Percentiles rank a stretch among this genome's conserved stretches.
phyloP scores from a whole-genome alignment of 192 early-diverging fungal genomes.

The Fimicolochytrium jonesii region DNA sequence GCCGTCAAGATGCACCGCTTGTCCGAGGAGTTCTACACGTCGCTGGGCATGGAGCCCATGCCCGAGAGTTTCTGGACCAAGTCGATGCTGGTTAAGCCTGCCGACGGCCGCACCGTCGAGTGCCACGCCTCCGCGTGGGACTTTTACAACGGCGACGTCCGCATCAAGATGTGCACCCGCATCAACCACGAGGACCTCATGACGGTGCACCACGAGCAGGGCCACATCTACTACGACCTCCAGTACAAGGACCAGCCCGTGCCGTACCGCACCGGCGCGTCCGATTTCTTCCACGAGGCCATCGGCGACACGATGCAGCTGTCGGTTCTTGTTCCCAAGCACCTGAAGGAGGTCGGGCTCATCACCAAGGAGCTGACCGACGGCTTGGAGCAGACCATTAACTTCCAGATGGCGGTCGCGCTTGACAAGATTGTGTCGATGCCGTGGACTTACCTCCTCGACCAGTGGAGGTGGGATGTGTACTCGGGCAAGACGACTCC shows the following conservation, averaged over 20 bases:
- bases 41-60: slow-evolving; percentile 19
- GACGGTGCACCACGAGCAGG: slow-evolving; percentile 38
- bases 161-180: slow-evolving; percentile 38
- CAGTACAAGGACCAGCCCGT: slow-evolving; percentile 24
- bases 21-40: slow-evolving; percentile 31
- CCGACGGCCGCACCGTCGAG: slow-evolving; percentile 17
- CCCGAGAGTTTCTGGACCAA: slow-evolving; percentile 26
- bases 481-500: slow-evolving; percentile 15
- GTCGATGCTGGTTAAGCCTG: slow-evolving; percentile 26
- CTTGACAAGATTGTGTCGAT: slow-evolving; percentile 26
- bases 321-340: slow-evolving; percentile 18
- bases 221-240: slow-evolving; percentile 35
- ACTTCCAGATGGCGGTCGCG: slow-evolving; percentile 32
- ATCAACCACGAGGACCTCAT: slow-evolving; percentile 19
- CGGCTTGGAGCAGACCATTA: slow-evolving; percentile 21
- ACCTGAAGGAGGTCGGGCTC: slow-evolving; percentile 29
- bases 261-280: slow-evolving; percentile 22
- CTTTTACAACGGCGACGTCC: slow-evolving; percentile 26
- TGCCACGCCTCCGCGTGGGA: slow-evolving; percentile 38
- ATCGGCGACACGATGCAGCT: slow-evolving; percentile 26
- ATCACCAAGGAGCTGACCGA: slow-evolving; percentile 3
- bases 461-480: slow-evolving; percentile 31
- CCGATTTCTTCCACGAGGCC: slow-evolving; percentile 36
- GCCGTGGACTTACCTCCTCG: slow-evolving; percentile 30
- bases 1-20: slow-evolving; percentile 25